phyloP scores from a whole-genome alignment of 2,329 filamentous ascomycete species.

The Beauveria varroae region DNA sequence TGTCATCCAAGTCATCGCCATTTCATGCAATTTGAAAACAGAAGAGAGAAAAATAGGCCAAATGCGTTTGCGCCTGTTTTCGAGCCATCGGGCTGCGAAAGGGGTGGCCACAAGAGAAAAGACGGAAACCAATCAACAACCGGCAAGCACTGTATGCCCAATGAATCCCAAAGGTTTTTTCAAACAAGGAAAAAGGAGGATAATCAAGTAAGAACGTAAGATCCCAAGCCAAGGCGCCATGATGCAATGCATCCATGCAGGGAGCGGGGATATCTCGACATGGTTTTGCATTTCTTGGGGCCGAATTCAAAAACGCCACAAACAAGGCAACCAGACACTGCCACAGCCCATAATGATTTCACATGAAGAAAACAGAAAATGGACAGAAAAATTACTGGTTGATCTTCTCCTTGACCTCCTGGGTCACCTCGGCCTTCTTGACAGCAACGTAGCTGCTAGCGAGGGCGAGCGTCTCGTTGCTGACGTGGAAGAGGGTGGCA shows the following conservation, averaged over 20 bases:
- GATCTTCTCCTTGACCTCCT: conserved; percentile 44
- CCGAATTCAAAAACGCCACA: conserved; percentile 7
- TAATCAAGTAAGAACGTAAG: not conserved
- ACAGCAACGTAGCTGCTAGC: conserved; percentile 49
- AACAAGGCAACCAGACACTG: not conserved
- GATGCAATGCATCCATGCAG: not conserved
- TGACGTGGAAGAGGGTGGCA: conserved; percentile 59
- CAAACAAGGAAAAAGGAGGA: not conserved
- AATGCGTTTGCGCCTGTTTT: conserved; percentile 1
- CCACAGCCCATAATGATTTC: not conserved
- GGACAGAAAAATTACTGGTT: conserved; percentile 29
- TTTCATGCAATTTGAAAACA: conserved; percentile 11
- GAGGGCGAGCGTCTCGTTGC: conserved; percentile 56
- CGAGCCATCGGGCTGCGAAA: not conserved
- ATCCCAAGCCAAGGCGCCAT: not conserved
- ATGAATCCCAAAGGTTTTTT: not conserved
- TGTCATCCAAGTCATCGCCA: conserved; percentile 13
- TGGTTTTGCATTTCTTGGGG: not conserved
- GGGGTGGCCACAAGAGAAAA: conserved; percentile 3
- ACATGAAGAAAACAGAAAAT: not conserved
- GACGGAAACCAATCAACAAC: conserved; percentile 9
- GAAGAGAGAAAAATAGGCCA: not conserved
- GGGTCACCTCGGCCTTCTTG: conserved; percentile 56
- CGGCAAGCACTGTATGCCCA: conserved; percentile 10
- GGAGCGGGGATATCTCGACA: not conserved